A percentile compares a stretch with the other conserved stretches of the same genome.
phyloP scores from a whole-genome alignment of 164 flowering plant genomes.

The Stephania cephalantha region DNA sequence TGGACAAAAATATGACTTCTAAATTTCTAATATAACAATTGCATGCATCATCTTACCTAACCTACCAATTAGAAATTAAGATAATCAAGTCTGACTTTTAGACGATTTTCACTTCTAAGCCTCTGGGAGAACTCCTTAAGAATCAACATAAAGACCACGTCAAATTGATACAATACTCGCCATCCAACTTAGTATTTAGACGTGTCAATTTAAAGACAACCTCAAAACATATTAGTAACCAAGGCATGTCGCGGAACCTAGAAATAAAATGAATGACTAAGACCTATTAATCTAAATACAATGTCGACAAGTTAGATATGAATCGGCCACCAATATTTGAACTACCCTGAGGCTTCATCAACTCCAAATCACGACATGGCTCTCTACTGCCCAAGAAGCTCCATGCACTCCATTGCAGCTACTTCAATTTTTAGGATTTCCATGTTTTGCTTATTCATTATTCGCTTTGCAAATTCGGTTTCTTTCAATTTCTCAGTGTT shows the following conservation, averaged over 20 bases:
- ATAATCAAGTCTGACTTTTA: not conserved
- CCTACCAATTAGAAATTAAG: not conserved
- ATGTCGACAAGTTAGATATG: not conserved
- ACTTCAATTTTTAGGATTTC: conserved; percentile 2
- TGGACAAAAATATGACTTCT: not conserved
- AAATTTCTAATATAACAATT: not conserved
- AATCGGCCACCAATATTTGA: not conserved
- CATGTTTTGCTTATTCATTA: conserved; percentile 9
- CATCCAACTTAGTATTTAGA: not conserved
- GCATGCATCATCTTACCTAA: conserved; percentile 1
- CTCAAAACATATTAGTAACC: not conserved
- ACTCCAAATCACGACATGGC: conserved; percentile 11
- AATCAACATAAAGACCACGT: not conserved
- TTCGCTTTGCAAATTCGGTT: conserved; percentile 12
- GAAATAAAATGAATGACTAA: not conserved
- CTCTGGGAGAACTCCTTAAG: not conserved
- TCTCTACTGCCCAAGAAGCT: not conserved
- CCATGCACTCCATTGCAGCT: not conserved
- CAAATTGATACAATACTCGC: not conserved
- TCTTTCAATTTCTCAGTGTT: conserved; percentile 28
- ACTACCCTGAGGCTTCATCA: not conserved
- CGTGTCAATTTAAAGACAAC: not conserved
- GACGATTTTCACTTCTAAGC: not conserved
- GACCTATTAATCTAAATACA: not conserved
- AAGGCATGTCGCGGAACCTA: not conserved